Base-by-base conservation (phyloP, 2,329 filamentous ascomycete species). In the Aspergillus vadensis region DNA sequence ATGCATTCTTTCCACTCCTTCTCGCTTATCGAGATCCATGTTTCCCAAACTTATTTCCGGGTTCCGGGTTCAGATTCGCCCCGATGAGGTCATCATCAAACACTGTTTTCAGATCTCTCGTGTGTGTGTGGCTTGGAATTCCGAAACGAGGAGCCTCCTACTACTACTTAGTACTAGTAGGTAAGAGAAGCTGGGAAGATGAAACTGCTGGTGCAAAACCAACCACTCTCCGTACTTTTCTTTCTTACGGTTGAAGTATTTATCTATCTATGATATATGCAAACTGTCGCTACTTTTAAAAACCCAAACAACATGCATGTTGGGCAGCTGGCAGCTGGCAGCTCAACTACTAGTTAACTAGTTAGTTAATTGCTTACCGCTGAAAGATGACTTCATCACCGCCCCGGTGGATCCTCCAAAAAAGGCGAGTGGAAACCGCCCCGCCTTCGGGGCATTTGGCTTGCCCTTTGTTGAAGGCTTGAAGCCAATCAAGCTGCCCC, bases 381-480 rank as follows among this genome's bases (percentile, higher is more conserved):
- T 36, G 32, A 36, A 36, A 36, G 32, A 36, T 65, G 63, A 65
- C 63, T 63, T 65, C 63, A 65, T 65, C 60, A 62, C 25, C 30
- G 30, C 23, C 52, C 39, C 10, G 39, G 43, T 48, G 47, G 58
- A 60, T 57, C 58, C 32, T 12, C 30, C 9, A 5, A 30, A 14
- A 36, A 25, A 43, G 23, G 10, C 32, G 41, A 21, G 41, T 44
- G n/a, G 50, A 23, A 53, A 53, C 30, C 15, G 58, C 52, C 58
- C 58, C 58, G 58, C 58, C 32, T 60, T 53, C 32, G 32, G 38
- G 53, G 38, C 23, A 55, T 55, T 55, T 55, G 32, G 32, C 10
- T 10, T 36, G 32, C 32, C 32, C 12, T 32, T 32, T 12, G 30
- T 32, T 12, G 30, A 32, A 12, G 8, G 10, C 4, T 12, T 10